Evolutionary conservation across 192 early-diverging fungal species (phyloP).

Genomic region (Glomus cerebriforme): DNA sequence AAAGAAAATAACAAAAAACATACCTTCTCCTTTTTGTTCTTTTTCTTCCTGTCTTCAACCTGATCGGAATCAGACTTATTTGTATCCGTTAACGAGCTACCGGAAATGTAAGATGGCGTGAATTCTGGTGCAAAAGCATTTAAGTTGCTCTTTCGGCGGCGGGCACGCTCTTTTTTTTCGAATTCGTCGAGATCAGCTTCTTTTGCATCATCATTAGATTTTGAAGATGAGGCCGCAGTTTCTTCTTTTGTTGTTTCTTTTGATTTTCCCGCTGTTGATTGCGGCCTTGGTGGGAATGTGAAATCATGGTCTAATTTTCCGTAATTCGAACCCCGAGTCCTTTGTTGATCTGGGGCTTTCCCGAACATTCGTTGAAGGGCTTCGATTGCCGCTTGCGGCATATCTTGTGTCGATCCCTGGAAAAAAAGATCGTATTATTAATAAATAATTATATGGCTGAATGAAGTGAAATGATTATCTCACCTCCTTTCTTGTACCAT

Average conservation of each 20-base stretch:
- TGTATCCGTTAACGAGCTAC: neutral
- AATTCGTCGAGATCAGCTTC: neutral
- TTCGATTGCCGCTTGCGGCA: constrained; percentile 12
- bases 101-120: neutral
- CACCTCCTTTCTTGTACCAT: constrained; percentile 16
- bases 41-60: constrained; percentile 9
- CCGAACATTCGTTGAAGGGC: constrained; percentile 3
- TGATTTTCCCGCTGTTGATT: neutral
- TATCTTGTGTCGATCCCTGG: neutral
- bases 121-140: constrained; percentile 15
- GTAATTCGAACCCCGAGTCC: constrained; percentile 11
- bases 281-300: neutral
- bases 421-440: neutral
- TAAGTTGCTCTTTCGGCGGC: constrained; percentile 22
- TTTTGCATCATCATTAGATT: neutral
- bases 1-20: neutral
- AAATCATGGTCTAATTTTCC: constrained; percentile 8
- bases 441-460: too few species aligned
- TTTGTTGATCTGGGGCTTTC: constrained; percentile 8
- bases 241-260: neutral
- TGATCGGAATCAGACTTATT: neutral
- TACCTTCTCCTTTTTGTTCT: constrained; percentile 10
- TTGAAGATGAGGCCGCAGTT: neutral
- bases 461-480: neutral
- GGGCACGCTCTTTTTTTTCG: constrained; percentile 19